phyloP scores from a whole-genome alignment of 352 stramenopile species.

The Nothophytophthora sp. region DNA sequence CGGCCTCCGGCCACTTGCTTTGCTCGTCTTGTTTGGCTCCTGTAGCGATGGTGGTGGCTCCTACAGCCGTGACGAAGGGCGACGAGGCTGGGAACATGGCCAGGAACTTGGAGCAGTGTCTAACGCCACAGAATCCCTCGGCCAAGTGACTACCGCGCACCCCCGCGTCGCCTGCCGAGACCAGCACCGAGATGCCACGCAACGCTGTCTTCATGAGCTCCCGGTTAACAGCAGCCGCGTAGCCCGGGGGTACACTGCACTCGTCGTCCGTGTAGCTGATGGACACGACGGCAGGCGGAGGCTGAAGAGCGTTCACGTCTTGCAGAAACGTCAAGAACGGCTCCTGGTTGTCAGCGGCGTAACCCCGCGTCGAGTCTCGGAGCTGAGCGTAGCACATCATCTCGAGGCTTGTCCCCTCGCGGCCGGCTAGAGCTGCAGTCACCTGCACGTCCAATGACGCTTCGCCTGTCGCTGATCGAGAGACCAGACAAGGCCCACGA shows the following conservation, averaged over 20 bases:
- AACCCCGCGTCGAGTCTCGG: conserved; percentile 39
- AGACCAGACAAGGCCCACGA: conserved; percentile 42
- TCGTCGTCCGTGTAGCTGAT: conserved; percentile 88
- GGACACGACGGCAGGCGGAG: conserved; percentile 62
- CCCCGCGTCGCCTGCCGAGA: conserved; percentile 67
- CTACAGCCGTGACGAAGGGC: conserved; percentile 71
- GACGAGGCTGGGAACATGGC: conserved; percentile 74
- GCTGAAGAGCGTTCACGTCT: conserved; percentile 67
- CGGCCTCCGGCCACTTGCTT: conserved; percentile 46
- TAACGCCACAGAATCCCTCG: conserved; percentile 42
- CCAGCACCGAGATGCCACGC: conserved; percentile 63
- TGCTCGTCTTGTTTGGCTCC: conserved; percentile 2
- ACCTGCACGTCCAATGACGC: conserved; percentile 76
- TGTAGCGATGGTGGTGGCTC: conserved; percentile 50
- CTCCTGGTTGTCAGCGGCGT: conserved; percentile 77
- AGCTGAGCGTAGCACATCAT: conserved; percentile 68
- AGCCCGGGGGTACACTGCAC: conserved; percentile 55
- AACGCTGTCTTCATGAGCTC: conserved; percentile 80
- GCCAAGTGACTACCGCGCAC: conserved; percentile 55
- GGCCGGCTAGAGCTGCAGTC: conserved; percentile 41
- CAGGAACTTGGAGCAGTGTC: conserved; percentile 49
- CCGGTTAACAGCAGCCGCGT: conserved; percentile 60
- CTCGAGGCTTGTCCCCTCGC: conserved; percentile 33
- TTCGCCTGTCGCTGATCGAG: conserved; percentile 47
- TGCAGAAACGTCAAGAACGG: conserved; percentile 77